Percentiles rank a stretch among this genome's conserved stretches.
Evolutionary conservation across 495 filamentous ascomycete species (phyloP).

Genomic region (Penicillium nucicola): DNA sequence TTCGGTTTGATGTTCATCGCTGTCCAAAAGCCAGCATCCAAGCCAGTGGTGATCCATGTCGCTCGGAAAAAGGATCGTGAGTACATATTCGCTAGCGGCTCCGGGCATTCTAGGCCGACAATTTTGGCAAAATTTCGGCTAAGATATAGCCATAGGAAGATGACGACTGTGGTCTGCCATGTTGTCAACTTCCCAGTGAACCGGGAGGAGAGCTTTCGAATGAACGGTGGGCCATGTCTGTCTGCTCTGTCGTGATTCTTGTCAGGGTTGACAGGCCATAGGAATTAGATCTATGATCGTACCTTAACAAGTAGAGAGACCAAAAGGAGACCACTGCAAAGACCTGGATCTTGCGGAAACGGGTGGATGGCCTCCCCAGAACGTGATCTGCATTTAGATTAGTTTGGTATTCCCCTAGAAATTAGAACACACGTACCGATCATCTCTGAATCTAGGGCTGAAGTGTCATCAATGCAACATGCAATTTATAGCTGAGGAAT

Average conservation of each 20-base stretch:
- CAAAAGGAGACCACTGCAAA: slow-evolving; percentile 87
- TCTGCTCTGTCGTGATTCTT: slow-evolving; percentile 56
- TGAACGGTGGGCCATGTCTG: slow-evolving; percentile 78
- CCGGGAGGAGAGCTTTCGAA: slow-evolving; percentile 68
- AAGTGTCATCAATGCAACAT: not conserved
- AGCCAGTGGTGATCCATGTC: slow-evolving; percentile 91
- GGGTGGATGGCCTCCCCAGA: slow-evolving; percentile 82
- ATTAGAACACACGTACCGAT: slow-evolving; percentile 24
- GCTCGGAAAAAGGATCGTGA: slow-evolving; percentile 92
- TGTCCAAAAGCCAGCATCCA: slow-evolving; percentile 98
- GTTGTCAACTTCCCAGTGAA: slow-evolving; percentile 68
- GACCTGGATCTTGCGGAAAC: slow-evolving; percentile 91
- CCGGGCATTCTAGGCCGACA: slow-evolving; percentile 84
- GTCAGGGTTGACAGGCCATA: not conserved
- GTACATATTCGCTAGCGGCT: slow-evolving; percentile 93
- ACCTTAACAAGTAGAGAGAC: slow-evolving; percentile 79
- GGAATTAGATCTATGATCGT: slow-evolving; percentile 12
- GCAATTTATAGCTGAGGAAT: not conserved
- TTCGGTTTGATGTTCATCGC: slow-evolving; percentile 87
- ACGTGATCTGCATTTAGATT: slow-evolving; percentile 66
- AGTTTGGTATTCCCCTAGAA: not conserved
- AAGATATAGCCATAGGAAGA: slow-evolving; percentile 87
- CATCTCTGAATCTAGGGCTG: slow-evolving; percentile 17
- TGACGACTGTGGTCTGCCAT: slow-evolving; percentile 87
- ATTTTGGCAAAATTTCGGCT: slow-evolving; percentile 91